Evolutionary conservation across 2,329 filamentous ascomycete genomes (phyloP).

Genomic region (Penicillium concentricum): DNA sequence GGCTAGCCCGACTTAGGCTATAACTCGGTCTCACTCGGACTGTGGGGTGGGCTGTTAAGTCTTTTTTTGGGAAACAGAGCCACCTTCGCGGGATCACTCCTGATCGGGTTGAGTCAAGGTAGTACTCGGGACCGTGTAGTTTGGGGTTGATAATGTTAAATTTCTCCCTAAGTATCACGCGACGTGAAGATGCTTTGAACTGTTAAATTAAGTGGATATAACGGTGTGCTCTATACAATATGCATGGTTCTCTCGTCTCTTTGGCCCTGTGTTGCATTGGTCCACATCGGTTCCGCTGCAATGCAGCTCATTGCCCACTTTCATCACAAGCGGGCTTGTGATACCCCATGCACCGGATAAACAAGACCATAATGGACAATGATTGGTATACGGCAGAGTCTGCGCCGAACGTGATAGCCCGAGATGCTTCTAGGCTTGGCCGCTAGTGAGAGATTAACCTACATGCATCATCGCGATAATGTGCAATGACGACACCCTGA

Average conservation of each 20-base stretch:
- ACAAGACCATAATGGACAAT: slow-evolving; percentile 47
- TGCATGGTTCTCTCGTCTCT: too few species aligned
- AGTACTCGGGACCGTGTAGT: neutral
- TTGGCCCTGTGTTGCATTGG: slow-evolving; percentile 12
- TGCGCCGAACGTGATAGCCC: slow-evolving; percentile 46
- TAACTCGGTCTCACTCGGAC: neutral
- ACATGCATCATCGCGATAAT: neutral
- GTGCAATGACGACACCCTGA: too few species aligned
- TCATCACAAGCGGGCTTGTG: slow-evolving; percentile 9
- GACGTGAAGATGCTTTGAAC: neutral
- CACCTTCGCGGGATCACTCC: neutral
- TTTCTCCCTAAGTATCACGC: neutral
- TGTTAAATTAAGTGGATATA: neutral
- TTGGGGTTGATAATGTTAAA: neutral
- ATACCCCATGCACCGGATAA: slow-evolving; percentile 8
- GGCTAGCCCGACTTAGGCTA: neutral
- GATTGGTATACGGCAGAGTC: slow-evolving; percentile 47
- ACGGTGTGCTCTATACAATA: neutral
- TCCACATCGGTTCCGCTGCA: slow-evolving; percentile 13
- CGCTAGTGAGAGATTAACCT: slow-evolving; percentile 17
- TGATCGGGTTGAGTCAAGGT: neutral
- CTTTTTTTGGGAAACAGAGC: slow-evolving; percentile 16
- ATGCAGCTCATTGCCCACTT: slow-evolving; percentile 10
- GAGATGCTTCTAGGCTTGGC: slow-evolving; percentile 47
- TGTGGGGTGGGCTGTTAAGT: neutral